Conservation (phyloP, 2,329 filamentous ascomycete species). For the Sporothrix brasiliensis region DNA sequence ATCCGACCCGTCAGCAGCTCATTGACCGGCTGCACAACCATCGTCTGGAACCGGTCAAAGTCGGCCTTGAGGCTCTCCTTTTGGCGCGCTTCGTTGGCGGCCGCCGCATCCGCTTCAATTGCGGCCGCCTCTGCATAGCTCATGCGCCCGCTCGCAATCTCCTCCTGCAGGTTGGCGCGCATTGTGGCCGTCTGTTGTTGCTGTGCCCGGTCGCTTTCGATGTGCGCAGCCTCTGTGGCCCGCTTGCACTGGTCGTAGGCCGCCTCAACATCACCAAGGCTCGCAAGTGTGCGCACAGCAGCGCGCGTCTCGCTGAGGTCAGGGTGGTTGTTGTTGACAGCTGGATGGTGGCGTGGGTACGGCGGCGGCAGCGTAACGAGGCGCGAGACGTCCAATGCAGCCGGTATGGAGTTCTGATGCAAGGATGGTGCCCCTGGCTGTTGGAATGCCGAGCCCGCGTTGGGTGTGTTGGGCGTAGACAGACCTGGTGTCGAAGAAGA, state of each 20-base stretch:
- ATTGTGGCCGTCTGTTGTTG: conserved; percentile 64
- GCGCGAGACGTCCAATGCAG: conserved; percentile 78
- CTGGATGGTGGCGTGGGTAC: conserved; percentile 91
- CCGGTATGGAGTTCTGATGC: background rate
- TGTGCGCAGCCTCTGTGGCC: conserved; percentile 61
- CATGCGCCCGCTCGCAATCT: conserved; percentile 77
- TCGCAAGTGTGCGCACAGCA: conserved; percentile 71
- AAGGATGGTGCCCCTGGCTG: conserved; percentile 45
- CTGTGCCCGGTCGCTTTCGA: conserved; percentile 56
- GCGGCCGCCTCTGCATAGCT: conserved; percentile 80
- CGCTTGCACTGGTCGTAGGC: conserved; percentile 65
- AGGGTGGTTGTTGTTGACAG: conserved; percentile 94
- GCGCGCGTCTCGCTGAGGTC: conserved; percentile 78
- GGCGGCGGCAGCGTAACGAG: conserved; percentile 91
- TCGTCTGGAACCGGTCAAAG: conserved; percentile 81
- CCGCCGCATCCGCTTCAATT: conserved; percentile 76
- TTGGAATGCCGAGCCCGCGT: conserved; percentile 38
- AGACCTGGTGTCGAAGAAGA: conserved; percentile 4
- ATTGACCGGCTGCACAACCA: conserved; percentile 82
- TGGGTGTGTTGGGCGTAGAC: conserved; percentile 52
- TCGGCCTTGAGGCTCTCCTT: conserved; percentile 76
- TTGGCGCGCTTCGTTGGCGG: conserved; percentile 69
- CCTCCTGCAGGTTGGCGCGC: conserved; percentile 73
- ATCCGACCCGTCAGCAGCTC: conserved; percentile 77
- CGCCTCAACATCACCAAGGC: conserved; percentile 70